phyloP scores from a whole-genome alignment of 345 rosid genomes.

The Ailanthus altissimus region DNA sequence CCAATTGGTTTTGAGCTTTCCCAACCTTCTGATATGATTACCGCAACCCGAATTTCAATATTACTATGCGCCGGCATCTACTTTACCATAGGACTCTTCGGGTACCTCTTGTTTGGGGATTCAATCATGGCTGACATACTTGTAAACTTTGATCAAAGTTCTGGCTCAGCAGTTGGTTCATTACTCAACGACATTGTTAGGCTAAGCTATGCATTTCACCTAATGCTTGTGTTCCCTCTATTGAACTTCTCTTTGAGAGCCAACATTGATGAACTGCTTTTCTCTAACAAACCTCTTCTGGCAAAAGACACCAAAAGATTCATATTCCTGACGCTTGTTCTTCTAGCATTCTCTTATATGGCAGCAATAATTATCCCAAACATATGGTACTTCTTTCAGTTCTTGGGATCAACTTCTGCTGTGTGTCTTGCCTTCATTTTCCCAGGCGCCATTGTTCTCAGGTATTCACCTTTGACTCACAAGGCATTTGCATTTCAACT shows the following conservation, averaged over 20 bases:
- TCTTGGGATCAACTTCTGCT: constrained; percentile 81
- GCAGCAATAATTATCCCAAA: constrained; percentile 70
- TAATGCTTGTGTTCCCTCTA: constrained; percentile 81
- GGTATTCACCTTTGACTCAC: constrained; percentile 36
- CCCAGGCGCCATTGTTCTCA: constrained; percentile 72
- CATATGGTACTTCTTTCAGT: constrained; percentile 84
- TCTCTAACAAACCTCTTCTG: constrained; percentile 43
- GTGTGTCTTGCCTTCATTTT: constrained; percentile 85
- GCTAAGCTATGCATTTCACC: constrained; percentile 77
- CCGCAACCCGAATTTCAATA: constrained; percentile 62
- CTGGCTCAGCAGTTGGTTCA: constrained; percentile 49
- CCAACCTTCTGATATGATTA: constrained; percentile 58
- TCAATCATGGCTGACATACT: constrained; percentile 75
- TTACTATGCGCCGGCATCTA: constrained; percentile 62
- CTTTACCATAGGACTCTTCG: constrained; percentile 62
- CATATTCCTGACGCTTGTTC: constrained; percentile 41
- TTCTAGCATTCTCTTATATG: constrained; percentile 51
- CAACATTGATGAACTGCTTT: constrained; percentile 68
- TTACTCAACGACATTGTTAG: constrained; percentile 60
- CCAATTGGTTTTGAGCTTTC: constrained; percentile 72
- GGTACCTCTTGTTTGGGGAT: constrained; percentile 81
- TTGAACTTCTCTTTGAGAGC: constrained; percentile 75
- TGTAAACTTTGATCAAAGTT: constrained; percentile 66
- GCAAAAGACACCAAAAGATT: constrained; percentile 59
- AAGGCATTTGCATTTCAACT: neutral